Conservation (phyloP, 139 green algal genomes). For the Tetradesmus lagerheimii region DNA sequence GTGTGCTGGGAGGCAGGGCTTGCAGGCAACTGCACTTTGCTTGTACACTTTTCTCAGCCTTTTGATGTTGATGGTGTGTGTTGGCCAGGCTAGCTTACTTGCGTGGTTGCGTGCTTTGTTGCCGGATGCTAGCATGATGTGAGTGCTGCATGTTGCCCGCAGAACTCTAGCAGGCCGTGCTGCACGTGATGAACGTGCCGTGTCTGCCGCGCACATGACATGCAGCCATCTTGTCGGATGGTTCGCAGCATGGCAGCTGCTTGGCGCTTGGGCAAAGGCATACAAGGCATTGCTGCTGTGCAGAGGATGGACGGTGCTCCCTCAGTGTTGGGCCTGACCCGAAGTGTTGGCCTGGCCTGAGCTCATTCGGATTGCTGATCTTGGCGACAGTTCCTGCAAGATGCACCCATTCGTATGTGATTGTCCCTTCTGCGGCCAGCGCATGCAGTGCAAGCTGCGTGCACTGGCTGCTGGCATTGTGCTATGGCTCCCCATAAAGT, state of each 20-base stretch:
- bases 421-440: background rate
- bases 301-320: background rate
- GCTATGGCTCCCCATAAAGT: background rate
- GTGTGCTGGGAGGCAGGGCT: no score
- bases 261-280: background rate
- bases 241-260: background rate
- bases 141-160: background rate
- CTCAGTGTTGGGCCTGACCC: no score
- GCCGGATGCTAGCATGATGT: background rate
- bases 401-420: background rate
- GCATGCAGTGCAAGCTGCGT: no score
- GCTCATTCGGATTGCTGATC: background rate
- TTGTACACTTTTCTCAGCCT: background rate
- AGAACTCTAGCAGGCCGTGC: background rate
- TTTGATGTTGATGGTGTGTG: no score
- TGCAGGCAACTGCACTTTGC: no score
- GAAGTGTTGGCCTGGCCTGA: background rate
- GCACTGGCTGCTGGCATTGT: background rate
- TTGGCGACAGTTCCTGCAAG: background rate
- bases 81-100: background rate
- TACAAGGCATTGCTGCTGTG: background rate
- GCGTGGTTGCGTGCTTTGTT: background rate
- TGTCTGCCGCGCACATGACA: background rate
- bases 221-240: background rate
- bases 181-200: background rate